Evolutionary conservation across 2,329 filamentous ascomycete genomes (phyloP).

Genomic region (Curvularia spicifera): DNA sequence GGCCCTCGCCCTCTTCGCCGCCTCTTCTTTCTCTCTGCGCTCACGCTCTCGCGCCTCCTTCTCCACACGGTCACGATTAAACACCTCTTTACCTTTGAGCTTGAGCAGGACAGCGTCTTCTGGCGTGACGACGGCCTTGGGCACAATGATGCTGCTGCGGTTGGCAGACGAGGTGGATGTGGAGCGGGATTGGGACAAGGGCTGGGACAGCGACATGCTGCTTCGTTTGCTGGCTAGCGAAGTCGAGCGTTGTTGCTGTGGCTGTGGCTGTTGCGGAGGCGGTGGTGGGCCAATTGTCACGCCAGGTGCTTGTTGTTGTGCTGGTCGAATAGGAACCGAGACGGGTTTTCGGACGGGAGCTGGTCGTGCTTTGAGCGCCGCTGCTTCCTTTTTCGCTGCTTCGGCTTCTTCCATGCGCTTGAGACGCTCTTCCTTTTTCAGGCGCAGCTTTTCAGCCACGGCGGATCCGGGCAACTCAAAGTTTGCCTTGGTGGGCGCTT

Average conservation of each 20-base stretch:
- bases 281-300: constrained; percentile 23
- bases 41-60: constrained; percentile 51
- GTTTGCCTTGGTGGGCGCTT: constrained; percentile 57
- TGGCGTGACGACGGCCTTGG: constrained; percentile 37
- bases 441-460: constrained; percentile 48
- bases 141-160: constrained; percentile 32
- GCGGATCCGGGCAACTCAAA: constrained; percentile 63
- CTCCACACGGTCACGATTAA: constrained; percentile 53
- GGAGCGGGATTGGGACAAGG: constrained; percentile 27
- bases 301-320: constrained; percentile 27
- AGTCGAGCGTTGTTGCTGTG: constrained; percentile 19
- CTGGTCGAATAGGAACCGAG: constrained; percentile 54
- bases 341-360: constrained; percentile 54
- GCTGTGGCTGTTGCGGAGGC: constrained; percentile 8
- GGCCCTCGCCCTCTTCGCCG: constrained; percentile 54
- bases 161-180: constrained; percentile 33
- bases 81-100: constrained; percentile 55
- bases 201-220: constrained; percentile 30
- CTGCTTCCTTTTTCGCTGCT: constrained; percentile 49
- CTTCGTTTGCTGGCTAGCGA: constrained; percentile 33
- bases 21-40: constrained; percentile 56
- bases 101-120: constrained; percentile 42
- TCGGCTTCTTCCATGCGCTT: constrained; percentile 43
- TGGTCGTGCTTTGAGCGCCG: constrained; percentile 37
- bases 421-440: constrained; percentile 44